A percentile compares a stretch with the other conserved stretches of the same genome.
These are phyloP conservation scores for Claviceps sorghi DNA, from an alignment of 2,329 filamentous ascomycete species.

Conservation along the genomic window DNA sequence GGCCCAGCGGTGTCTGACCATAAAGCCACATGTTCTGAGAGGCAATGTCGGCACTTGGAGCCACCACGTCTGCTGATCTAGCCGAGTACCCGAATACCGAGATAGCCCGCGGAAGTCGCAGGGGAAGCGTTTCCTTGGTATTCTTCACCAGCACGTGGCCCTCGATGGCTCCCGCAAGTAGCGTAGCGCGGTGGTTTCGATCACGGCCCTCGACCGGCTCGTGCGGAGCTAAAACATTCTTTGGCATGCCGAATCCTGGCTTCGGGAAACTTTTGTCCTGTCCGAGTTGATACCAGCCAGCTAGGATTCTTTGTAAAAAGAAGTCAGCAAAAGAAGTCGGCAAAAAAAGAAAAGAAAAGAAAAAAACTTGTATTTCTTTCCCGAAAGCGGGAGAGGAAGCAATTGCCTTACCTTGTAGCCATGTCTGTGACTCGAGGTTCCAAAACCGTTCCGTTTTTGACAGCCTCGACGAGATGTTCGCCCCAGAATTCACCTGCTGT, in stretches of 20 bases:
- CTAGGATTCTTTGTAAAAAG: conserved; percentile 23
- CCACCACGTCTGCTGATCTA: conserved; percentile 28
- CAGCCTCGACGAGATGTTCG: conserved; percentile 40
- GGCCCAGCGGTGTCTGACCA: conserved; percentile 12
- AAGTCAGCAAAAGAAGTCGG: too few species aligned
- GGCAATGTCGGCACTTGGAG: conserved; percentile 20
- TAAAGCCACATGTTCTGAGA: conserved; percentile 20
- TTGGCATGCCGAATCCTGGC: conserved; percentile 37
- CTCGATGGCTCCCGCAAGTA: conserved; percentile 44
- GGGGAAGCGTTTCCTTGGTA: conserved; percentile 35
- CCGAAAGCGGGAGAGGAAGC: background rate
- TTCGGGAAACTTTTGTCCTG: conserved; percentile 33
- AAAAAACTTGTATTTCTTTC: background rate
- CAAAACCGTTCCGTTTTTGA: conserved; percentile 45
- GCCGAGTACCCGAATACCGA: conserved; percentile 51
- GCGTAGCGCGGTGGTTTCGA: conserved; percentile 19
- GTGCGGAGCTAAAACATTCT: conserved; percentile 34
- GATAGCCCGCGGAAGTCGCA: conserved; percentile 34
- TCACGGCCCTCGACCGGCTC: conserved; percentile 40
- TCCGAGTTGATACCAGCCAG: conserved; percentile 41
- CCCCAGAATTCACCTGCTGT: conserved; percentile 26
- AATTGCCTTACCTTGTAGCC: conserved; percentile 27
- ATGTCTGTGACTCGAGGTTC: conserved; percentile 45
- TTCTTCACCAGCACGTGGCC: conserved; percentile 54
- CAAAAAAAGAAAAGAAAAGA: background rate